These are phyloP conservation scores for Solanum ossicruentum DNA, from an alignment of 257 asterid genomes.

Conservation along the genomic window DNA sequence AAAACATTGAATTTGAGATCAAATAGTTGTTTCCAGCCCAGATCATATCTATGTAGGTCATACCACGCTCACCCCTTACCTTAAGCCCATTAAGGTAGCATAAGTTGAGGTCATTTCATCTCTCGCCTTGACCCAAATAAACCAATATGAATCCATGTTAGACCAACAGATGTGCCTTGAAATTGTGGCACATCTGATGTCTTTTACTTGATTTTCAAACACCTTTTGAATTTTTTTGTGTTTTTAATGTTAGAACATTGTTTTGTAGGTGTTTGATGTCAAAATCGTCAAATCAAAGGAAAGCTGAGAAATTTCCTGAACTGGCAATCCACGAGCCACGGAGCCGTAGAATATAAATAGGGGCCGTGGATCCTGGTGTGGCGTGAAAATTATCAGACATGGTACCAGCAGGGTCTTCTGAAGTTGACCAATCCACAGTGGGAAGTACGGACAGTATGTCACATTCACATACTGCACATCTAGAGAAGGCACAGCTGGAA, in stretches of 20 bases:
- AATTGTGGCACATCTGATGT: background rate
- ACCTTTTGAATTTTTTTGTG: background rate
- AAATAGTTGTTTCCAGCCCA: background rate
- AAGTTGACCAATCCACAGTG: background rate
- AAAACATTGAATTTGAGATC: background rate
- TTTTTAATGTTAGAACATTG: background rate
- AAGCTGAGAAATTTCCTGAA: background rate
- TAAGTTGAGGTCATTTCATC: background rate
- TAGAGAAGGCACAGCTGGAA: background rate
- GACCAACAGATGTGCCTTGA: background rate
- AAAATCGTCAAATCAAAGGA: background rate
- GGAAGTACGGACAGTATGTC: background rate
- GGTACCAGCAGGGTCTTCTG: background rate
- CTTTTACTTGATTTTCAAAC: background rate
- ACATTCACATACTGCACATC: background rate
- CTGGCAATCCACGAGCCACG: too few species aligned
- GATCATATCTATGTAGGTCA: background rate
- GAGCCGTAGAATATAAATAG: background rate
- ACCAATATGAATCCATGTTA: background rate
- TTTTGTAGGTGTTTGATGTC: background rate
- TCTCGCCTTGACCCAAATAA: background rate
- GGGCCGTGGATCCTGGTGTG: background rate
- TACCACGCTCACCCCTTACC: background rate
- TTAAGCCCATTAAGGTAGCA: background rate
- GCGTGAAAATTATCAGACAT: background rate